Evolutionary conservation across 1,139 yeast genomes (phyloP).

Genomic region (Suhomyces coccinellae): DNA sequence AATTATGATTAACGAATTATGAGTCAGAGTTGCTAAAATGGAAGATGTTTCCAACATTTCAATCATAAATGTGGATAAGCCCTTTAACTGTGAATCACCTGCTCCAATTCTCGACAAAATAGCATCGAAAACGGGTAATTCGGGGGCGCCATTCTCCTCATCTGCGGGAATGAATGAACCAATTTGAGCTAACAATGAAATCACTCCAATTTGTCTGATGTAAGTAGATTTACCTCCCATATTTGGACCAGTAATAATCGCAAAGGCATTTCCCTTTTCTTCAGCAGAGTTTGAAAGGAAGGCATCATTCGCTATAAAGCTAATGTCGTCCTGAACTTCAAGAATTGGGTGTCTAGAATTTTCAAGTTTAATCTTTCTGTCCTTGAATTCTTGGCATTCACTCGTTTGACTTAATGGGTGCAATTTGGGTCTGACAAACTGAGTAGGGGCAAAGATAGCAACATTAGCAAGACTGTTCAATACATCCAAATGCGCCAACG

Average conservation of each 20-base stretch:
- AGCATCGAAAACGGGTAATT: slow-evolving; percentile 82
- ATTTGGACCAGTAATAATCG: slow-evolving; percentile 93
- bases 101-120: slow-evolving; percentile 98
- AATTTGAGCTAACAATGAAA: slow-evolving; percentile 84
- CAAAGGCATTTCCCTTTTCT: slow-evolving; percentile 55
- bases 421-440: slow-evolving; percentile 70
- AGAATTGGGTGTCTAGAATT: slow-evolving; percentile 92
- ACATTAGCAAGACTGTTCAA: slow-evolving; percentile 83
- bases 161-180: slow-evolving; percentile 83
- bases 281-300: slow-evolving; percentile 40
- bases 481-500: slow-evolving; percentile 79
- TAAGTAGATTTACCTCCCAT: slow-evolving; percentile 99
- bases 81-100: slow-evolving; percentile 94
- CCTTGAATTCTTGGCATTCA: slow-evolving; percentile 28
- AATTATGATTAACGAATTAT: slow-evolving; percentile 81
- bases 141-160: slow-evolving; percentile 56
- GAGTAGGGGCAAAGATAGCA: slow-evolving; percentile 78
- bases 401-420: slow-evolving; percentile 45
- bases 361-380: slow-evolving; percentile 56
- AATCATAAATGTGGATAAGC: slow-evolving; percentile 96
- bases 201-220: slow-evolving; percentile 88
- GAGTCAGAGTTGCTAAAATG: slow-evolving; percentile 81
- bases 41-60: slow-evolving; percentile 97
- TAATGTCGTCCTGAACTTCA: slow-evolving; percentile 85
- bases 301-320: slow-evolving; percentile 87